Conservation (phyloP, 169 alveolate species). For the Cryptosporidium andersoni region DNA sequence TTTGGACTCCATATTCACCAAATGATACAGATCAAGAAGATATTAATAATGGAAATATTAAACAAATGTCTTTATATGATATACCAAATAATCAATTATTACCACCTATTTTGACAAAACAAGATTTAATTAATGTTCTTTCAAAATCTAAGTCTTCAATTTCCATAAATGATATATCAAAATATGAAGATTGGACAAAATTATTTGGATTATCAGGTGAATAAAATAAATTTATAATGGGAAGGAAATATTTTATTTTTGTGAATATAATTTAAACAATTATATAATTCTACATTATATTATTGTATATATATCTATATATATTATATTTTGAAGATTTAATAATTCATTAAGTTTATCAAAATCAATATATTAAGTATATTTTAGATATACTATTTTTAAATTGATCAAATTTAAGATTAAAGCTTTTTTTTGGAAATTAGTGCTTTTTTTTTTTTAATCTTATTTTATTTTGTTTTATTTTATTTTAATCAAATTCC, state of each 20-base stretch:
- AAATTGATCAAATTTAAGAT: no score
- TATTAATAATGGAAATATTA: conserved; percentile 2
- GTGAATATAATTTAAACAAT: background rate
- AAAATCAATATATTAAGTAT: no score
- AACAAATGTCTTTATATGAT: conserved; percentile 37
- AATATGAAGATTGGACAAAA: conserved; percentile 51
- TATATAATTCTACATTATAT: background rate
- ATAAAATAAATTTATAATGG: background rate
- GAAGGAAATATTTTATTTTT: background rate
- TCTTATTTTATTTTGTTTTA: no score
- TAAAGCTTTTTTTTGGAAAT: no score
- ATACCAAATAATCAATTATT: conserved; percentile 58
- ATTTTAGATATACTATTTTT: no score
- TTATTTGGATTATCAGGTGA: conserved; percentile 64
- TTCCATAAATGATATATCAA: conserved; percentile 17
- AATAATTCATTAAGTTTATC: background rate
- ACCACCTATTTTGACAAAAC: conserved; percentile 43
- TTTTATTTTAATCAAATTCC: no score
- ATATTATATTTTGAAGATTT: background rate
- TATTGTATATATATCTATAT: background rate
- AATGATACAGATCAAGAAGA: background rate
- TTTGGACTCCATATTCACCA: conserved; percentile 60
- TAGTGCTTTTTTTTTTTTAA: no score
- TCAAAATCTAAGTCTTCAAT: conserved; percentile 38
- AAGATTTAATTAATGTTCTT: conserved; percentile 31